Evolutionary conservation across 108 stramenopile species (phyloP).

Genomic region (Epithemia pelagica): DNA sequence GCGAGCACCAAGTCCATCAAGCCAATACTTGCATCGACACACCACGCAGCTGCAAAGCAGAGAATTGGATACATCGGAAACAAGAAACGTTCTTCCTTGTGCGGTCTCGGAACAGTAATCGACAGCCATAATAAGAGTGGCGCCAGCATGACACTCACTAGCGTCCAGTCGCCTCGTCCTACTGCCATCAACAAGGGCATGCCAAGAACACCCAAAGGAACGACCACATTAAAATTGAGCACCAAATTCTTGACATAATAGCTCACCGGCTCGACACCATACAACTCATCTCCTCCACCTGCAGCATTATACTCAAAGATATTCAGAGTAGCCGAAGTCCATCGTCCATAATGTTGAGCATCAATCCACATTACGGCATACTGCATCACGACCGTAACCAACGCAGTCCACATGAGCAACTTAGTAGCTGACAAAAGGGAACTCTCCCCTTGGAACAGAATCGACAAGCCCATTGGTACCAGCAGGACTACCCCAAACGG

Average conservation of each 20-base stretch:
- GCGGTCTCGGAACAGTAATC: constrained; percentile 80
- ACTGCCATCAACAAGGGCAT: constrained; percentile 1
- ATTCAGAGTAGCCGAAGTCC: constrained; percentile 61
- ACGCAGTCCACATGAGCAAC: constrained; percentile 1
- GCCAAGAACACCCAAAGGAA: constrained; percentile 36
- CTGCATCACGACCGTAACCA: constrained; percentile 38
- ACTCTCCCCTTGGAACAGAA: constrained; percentile 24
- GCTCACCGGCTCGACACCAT: constrained; percentile 89
- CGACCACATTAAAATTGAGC: constrained; percentile 83
- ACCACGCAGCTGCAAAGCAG: constrained; percentile 50
- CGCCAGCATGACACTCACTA: constrained; percentile 24
- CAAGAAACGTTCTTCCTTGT: constrained; percentile 96
- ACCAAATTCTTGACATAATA: constrained; percentile 92
- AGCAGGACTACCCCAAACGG: constrained; percentile 94
- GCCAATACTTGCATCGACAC: constrained; percentile 19
- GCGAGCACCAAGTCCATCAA: background rate
- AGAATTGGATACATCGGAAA: constrained; percentile 88
- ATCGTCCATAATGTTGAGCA: constrained; percentile 45
- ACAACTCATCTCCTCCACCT: constrained; percentile 88
- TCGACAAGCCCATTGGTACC: constrained; percentile 76
- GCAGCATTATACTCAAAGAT: constrained; percentile 77
- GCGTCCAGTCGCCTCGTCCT: background rate
- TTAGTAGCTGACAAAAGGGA: constrained; percentile 1
- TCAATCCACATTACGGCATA: constrained; percentile 53
- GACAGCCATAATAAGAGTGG: constrained; percentile 80